A percentile compares a stretch with the other conserved stretches of the same genome.
These are phyloP conservation scores for Periconia sp. DNA, from an alignment of 2,329 filamentous ascomycete species.

Conservation along the genomic window DNA sequence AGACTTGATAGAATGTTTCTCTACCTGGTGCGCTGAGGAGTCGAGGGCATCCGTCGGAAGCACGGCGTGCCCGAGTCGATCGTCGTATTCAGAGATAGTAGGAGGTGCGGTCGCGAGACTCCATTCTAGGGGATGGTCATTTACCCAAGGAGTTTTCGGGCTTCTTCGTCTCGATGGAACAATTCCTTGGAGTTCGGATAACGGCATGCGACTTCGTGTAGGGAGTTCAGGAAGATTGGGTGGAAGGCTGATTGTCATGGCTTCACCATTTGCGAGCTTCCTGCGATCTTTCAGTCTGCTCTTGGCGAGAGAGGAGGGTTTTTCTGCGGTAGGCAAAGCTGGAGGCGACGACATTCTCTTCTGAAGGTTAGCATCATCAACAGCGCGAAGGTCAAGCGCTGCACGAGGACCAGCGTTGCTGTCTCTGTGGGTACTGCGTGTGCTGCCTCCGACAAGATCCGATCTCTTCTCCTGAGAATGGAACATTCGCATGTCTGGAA, in stretches of 20 bases:
- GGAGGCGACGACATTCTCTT: no score
- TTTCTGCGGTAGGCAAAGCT: no score
- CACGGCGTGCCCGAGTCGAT: no score
- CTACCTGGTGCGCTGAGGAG: no score
- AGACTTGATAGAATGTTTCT: no score
- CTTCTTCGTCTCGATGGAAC: conserved; percentile 31
- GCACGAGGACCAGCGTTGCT: conserved; percentile 1
- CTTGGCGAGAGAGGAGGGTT: conserved; percentile 5
- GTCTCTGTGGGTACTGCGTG: conserved; percentile 4
- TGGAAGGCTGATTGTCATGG: conserved; percentile 34
- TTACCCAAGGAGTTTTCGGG: conserved; percentile 32
- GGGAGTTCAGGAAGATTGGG: conserved; percentile 25
- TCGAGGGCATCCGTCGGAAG: no score
- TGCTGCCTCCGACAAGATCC: background rate
- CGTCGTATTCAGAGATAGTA: conserved; percentile 20
- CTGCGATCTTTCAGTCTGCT: conserved; percentile 33
- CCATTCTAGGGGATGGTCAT: conserved; percentile 19
- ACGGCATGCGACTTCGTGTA: conserved; percentile 20
- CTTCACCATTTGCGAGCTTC: conserved; percentile 22
- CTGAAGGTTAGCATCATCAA: no score
- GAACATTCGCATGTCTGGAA: conserved; percentile 31
- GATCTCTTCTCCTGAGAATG: conserved; percentile 7
- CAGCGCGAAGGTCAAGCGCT: background rate
- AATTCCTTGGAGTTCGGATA: conserved; percentile 17
- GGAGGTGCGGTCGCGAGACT: conserved; percentile 14